A percentile compares a stretch with the other conserved stretches of the same genome.
Evolutionary conservation across 805 yeast species (phyloP).

Genomic region (Pichia scutulata): DNA sequence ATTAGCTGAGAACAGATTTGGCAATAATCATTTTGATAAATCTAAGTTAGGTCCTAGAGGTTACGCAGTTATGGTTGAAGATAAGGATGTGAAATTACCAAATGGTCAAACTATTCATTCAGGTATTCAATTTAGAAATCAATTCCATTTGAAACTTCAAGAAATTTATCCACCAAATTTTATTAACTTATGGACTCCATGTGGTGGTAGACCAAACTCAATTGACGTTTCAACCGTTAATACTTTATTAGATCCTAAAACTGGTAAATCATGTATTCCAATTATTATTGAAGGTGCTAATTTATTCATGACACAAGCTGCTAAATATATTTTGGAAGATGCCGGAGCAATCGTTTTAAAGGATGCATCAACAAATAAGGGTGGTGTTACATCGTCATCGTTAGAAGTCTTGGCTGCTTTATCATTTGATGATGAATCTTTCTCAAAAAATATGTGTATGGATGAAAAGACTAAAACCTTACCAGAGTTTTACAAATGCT

Average conservation of each 20-base stretch:
- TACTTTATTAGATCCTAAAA: conserved; percentile 59
- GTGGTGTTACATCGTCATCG: conserved; percentile 97
- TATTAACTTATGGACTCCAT: conserved; percentile 87
- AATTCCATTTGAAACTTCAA: conserved; percentile 70
- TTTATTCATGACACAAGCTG: conserved; percentile 88
- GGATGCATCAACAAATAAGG: conserved; percentile 96
- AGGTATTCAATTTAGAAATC: conserved; percentile 86
- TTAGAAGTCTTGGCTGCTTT: conserved; percentile 92
- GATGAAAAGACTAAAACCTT: conserved; percentile 41
- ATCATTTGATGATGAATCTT: conserved; percentile 79
- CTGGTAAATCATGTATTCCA: conserved; percentile 72
- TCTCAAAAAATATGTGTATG: conserved; percentile 72
- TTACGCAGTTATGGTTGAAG: conserved; percentile 79
- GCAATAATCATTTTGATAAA: conserved; percentile 62
- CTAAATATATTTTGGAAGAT: conserved; percentile 75
- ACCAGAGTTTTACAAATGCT: conserved; percentile 73
- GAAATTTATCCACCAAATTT: conserved; percentile 50
- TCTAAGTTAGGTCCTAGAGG: conserved; percentile 67
- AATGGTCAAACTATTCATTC: conserved; percentile 66
- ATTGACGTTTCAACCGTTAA: conserved; percentile 79
- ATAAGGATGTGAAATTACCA: conserved; percentile 70
- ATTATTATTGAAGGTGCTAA: conserved; percentile 97
- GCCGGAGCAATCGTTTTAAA: conserved; percentile 86
- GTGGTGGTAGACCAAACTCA: conserved; percentile 98
- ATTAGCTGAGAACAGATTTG: conserved; percentile 70